Evolutionary conservation across 2,329 filamentous ascomycete species (phyloP).

Genomic region (Calonectria pauciramosa): DNA sequence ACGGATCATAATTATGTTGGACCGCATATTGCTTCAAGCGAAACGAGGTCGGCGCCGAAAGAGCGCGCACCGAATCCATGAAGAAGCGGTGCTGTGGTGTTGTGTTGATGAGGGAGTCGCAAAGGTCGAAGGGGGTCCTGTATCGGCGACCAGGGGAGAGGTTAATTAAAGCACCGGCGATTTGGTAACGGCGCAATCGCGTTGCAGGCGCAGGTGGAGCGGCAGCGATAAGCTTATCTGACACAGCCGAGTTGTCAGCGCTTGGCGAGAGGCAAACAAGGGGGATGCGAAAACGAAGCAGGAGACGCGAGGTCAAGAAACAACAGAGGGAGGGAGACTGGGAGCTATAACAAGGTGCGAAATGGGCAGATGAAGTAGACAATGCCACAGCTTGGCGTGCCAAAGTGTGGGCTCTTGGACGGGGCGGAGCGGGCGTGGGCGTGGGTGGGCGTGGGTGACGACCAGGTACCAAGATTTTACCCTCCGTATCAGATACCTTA

Average conservation of each 20-base stretch:
- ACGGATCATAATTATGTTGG: slow-evolving; percentile 57
- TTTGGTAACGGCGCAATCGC: slow-evolving; percentile 22
- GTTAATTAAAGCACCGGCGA: slow-evolving; percentile 32
- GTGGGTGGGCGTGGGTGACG: not conserved
- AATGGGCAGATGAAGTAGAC: slow-evolving; percentile 12
- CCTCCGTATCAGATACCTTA: not conserved
- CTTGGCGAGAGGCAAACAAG: not conserved
- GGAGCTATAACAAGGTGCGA: not conserved
- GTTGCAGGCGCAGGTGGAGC: slow-evolving; percentile 27
- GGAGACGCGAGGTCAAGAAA: not conserved
- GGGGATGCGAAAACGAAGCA: not conserved
- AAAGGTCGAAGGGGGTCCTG: slow-evolving; percentile 18
- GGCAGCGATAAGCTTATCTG: slow-evolving; percentile 20
- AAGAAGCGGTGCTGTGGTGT: slow-evolving; percentile 30
- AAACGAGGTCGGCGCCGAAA: slow-evolving; percentile 60
- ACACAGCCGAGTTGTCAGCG: not conserved
- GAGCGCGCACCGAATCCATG: slow-evolving; percentile 55
- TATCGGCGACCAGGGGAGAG: slow-evolving; percentile 31
- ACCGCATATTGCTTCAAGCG: slow-evolving; percentile 55
- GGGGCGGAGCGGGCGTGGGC: slow-evolving; percentile 21
- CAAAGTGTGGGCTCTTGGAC: slow-evolving; percentile 23
- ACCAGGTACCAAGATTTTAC: slow-evolving; percentile 8
- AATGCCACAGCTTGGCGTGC: slow-evolving; percentile 8
- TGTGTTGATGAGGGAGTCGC: slow-evolving; percentile 18
- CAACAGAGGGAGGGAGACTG: slow-evolving; percentile 3